A percentile compares a stretch with the other conserved stretches of the same genome.
Conservation (phyloP, 176 grass and related monocot genomes). For the Eragrostis nindensis region DNA sequence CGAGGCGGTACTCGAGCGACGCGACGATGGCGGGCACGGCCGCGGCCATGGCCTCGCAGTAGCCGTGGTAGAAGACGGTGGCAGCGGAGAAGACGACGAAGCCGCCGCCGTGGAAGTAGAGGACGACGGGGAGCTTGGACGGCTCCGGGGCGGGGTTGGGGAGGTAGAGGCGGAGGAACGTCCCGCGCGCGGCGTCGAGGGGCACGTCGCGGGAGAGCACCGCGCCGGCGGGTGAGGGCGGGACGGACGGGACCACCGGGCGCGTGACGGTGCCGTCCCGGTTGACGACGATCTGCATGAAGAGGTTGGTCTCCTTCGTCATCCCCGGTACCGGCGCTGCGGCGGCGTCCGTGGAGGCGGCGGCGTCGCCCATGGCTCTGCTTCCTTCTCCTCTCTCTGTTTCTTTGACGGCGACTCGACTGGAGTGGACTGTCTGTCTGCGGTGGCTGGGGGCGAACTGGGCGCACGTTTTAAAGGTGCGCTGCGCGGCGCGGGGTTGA, state of each 20-base stretch:
- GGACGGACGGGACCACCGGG: constrained; percentile 48
- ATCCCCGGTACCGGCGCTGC: neutral
- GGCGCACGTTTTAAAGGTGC: constrained; percentile 3
- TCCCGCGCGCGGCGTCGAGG: constrained; percentile 54
- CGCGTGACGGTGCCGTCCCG: constrained; percentile 72
- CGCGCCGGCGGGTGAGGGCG: constrained; percentile 2
- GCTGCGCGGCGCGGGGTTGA: neutral
- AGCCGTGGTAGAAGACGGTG: constrained; percentile 56
- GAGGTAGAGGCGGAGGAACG: constrained; percentile 72
- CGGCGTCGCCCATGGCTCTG: constrained; percentile 17
- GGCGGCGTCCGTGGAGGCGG: neutral
- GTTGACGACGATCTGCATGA: constrained; percentile 73
- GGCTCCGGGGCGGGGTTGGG: constrained; percentile 12
- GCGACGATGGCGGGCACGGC: constrained; percentile 56
- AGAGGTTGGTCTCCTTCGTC: constrained; percentile 60
- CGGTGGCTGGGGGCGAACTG: neutral
- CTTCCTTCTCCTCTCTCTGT: neutral
- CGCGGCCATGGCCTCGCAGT: constrained; percentile 65
- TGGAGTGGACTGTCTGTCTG: neutral
- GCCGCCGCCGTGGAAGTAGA: constrained; percentile 93
- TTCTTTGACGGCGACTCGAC: neutral
- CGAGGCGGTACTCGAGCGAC: constrained; percentile 80
- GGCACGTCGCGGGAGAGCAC: constrained; percentile 72
- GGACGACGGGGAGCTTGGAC: constrained; percentile 66
- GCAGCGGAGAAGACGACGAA: constrained; percentile 65